Evolutionary conservation across 2,329 filamentous ascomycete species (phyloP), one percentile per base, ranked within the genome.

Genomic region (Penicillium brasilianum): DNA sequence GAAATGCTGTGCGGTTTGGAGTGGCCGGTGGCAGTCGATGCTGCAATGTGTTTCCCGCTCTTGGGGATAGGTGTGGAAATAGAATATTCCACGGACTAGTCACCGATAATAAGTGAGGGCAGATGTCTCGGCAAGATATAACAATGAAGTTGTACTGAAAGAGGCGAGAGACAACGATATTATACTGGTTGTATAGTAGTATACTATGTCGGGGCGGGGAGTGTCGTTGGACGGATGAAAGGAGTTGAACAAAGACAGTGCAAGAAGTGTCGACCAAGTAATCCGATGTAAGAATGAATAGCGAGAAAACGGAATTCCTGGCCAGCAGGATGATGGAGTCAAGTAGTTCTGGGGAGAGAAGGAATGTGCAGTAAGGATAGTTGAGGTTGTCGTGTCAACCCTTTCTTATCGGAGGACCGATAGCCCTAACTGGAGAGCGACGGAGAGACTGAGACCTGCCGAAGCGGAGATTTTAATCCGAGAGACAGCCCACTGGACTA

Each of bases 311-410:
- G 36, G 46, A 64, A 66, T 66, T 65, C 67, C 67, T 67, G 67
- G 63, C 75, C 74, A 71, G 75, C 74, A 75, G 70, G 65, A 63
- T 28, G 68, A 68, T 59, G 46, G 54, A 58, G 59, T 66, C 55
- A 61, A 65, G 63, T 59, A 60, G 63, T 64, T 30, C 34, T 57
- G 32, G 25, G 25, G 39, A 51, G 60, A 60, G 63, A 63, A 71
- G 65, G 70, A 75, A 74, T 73, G 71, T 64, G 67, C 66, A 58
- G 66, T 63, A 69, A 73, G 70, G 70, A 74, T 74, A 69, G 69
- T 66, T 64, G 66, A 69, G 70, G 73, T 75, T 75, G 73, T 75
- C 73, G 71, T 72, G 73, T 75, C 72, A 74, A 75, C 66, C 52
- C 67, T 59, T 28, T 28, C 59, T 71, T 71, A 71, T 71, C 70